phyloP scores from a whole-genome alignment of 495 filamentous ascomycete species.

The Annulohypoxylon stygium region DNA sequence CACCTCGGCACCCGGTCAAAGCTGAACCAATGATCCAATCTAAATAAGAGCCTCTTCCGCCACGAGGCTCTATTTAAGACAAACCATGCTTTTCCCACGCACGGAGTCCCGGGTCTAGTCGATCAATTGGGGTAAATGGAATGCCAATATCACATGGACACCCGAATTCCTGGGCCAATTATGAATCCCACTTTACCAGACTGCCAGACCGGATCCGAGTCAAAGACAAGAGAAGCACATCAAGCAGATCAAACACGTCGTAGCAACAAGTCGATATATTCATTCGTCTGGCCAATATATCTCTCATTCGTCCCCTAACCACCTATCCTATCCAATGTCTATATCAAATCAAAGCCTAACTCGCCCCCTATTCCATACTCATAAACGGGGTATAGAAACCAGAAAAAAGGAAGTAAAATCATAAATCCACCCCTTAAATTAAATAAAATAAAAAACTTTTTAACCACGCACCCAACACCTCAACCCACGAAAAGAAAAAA shows the following conservation, averaged over 20 bases:
- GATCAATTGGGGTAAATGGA: slow-evolving; percentile 1
- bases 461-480: slow-evolving; percentile 17
- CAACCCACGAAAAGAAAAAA: slow-evolving; percentile 9
- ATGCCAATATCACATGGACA: neutral
- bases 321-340: slow-evolving; percentile 27
- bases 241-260: neutral
- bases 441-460: slow-evolving; percentile 19
- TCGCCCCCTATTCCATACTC: slow-evolving; percentile 37
- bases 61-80: slow-evolving; percentile 25
- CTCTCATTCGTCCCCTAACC: slow-evolving; percentile 10
- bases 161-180: neutral
- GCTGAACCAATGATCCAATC: slow-evolving; percentile 32
- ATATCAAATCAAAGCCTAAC: slow-evolving; percentile 23
- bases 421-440: neutral
- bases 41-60: slow-evolving; percentile 45
- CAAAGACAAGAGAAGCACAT: slow-evolving; percentile 6
- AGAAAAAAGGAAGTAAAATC: slow-evolving; percentile 11
- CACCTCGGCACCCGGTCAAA: neutral
- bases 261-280: slow-evolving; percentile 27
- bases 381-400: slow-evolving; percentile 41
- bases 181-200: neutral
- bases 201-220: slow-evolving; percentile 1
- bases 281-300: slow-evolving; percentile 14
- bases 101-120: slow-evolving; percentile 3
- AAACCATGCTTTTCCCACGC: slow-evolving; percentile 10